These are phyloP conservation scores for Solanum lignicaule DNA, from an alignment of 257 asterid species.

Conservation along the genomic window DNA sequence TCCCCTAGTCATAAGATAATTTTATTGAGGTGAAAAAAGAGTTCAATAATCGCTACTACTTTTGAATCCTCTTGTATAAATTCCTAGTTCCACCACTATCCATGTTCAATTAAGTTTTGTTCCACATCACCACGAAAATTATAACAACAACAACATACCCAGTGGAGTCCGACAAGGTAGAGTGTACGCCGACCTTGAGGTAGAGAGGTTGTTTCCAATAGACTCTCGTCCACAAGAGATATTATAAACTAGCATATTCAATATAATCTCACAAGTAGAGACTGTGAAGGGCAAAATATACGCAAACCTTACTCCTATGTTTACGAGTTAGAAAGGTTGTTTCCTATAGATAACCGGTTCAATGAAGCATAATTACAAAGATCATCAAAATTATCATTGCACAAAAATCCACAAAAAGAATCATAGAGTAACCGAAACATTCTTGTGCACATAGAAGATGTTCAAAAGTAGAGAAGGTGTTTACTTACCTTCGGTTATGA, in stretches of 20 bases:
- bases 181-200: background rate
- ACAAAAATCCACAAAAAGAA: background rate
- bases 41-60: background rate
- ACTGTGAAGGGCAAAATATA: no score
- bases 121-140: background rate
- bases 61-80: background rate
- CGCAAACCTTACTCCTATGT: background rate
- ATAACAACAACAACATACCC: background rate
- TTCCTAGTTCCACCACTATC: background rate
- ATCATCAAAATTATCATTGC: background rate
- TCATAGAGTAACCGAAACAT: background rate
- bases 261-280: background rate
- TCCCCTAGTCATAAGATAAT: background rate
- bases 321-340: background rate
- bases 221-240: background rate
- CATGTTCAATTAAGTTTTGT: background rate
- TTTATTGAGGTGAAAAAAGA: background rate
- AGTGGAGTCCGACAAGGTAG: background rate
- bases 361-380: background rate
- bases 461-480: background rate
- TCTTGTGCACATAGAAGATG: background rate
- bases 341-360: background rate
- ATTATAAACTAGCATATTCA: background rate
- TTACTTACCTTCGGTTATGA: background rate
- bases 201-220: no score